phyloP scores from a whole-genome alignment of 306 rosid species.

The Cicer judaicum region DNA sequence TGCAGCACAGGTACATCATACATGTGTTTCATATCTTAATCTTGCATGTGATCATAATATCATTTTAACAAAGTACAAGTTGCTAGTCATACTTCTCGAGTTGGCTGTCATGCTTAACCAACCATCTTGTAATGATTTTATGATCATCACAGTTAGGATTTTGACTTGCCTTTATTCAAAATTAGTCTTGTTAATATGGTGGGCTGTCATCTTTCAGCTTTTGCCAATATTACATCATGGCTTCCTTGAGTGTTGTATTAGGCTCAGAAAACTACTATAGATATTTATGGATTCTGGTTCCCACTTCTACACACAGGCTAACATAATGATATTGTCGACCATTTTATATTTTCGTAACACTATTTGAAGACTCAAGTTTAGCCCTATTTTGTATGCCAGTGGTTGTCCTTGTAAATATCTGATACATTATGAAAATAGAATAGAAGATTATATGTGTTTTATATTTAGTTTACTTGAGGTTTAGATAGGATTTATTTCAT shows the following conservation, averaged over 20 bases:
- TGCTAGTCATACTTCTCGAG: not conserved
- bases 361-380: not conserved
- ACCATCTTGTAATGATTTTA: conserved; percentile 13
- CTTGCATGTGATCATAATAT: conserved; percentile 18
- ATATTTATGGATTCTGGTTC: not conserved
- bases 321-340: not conserved
- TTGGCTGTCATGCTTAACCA: not conserved
- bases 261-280: not conserved
- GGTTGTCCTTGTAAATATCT: not conserved
- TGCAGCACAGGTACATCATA: conserved; percentile 75
- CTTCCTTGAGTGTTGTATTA: not conserved
- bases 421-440: too few species aligned
- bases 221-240: not conserved
- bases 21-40: conserved; percentile 24
- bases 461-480: too few species aligned
- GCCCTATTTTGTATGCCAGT: not conserved
- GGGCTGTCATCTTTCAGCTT: conserved; percentile 22
- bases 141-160: conserved; percentile 9
- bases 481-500: too few species aligned
- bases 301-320: not conserved
- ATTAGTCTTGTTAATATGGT: not conserved
- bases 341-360: not conserved
- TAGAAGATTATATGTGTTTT: too few species aligned
- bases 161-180: conserved; percentile 3
- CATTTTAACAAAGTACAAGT: not conserved